Percentiles rank a stretch among this genome's conserved stretches.
phyloP scores from a whole-genome alignment of 2,329 filamentous ascomycete species.

The Paecilomyces formosus region DNA sequence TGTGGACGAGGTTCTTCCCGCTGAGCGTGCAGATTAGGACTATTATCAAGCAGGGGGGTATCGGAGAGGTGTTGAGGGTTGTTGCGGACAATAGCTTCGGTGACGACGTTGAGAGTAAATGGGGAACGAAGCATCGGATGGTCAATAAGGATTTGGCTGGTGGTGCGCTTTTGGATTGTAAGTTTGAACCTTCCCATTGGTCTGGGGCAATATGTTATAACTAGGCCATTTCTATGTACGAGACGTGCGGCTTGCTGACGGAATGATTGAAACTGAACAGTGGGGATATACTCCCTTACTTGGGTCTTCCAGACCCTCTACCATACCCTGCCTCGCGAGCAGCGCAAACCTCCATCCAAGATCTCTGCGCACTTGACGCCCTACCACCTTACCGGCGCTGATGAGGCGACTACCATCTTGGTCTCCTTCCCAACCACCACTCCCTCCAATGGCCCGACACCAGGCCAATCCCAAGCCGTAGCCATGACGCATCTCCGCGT shows the following conservation, averaged over 20 bases:
- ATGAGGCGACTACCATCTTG: constrained; percentile 72
- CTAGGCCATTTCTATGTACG: not conserved
- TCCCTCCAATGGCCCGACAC: constrained; percentile 31
- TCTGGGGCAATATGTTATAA: not conserved
- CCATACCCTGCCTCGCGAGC: constrained; percentile 58
- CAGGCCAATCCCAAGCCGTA: constrained; percentile 58
- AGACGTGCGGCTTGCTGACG: not conserved
- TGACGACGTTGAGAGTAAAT: constrained; percentile 52
- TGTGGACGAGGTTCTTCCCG: constrained; percentile 87
- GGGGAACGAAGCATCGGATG: constrained; percentile 63
- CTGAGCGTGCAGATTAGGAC: constrained; percentile 62
- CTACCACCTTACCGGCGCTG: constrained; percentile 63
- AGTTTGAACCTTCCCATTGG: constrained; percentile 14
- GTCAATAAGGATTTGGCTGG: constrained; percentile 77
- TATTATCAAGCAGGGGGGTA: constrained; percentile 50
- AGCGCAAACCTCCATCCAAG: constrained; percentile 57
- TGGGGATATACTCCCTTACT: constrained; percentile 82
- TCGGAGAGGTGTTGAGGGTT: constrained; percentile 53
- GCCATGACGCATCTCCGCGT: constrained; percentile 61
- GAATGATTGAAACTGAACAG: constrained; percentile 10
- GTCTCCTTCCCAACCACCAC: constrained; percentile 61
- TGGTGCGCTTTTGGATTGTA: constrained; percentile 67
- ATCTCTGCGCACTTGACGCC: constrained; percentile 64
- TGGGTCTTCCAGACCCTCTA: constrained; percentile 90
- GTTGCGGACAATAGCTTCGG: constrained; percentile 57